Evolutionary conservation across 2,329 filamentous ascomycete species (phyloP).

Genomic region (Teratosphaeria gauchensis): DNA sequence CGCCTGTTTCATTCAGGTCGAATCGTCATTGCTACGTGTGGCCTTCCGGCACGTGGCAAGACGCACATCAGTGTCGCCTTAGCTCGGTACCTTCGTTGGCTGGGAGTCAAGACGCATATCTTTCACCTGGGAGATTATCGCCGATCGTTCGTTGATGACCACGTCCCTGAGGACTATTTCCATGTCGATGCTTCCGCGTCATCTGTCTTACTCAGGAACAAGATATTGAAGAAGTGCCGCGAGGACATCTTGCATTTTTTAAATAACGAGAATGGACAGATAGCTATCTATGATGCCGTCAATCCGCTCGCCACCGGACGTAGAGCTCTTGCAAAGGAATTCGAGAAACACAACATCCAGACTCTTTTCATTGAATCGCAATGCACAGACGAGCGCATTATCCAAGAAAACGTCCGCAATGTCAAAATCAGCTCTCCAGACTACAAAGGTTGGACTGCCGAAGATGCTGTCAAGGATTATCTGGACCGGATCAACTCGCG

Average conservation of each 20-base stretch:
- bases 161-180: conserved; percentile 95
- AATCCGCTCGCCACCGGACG: conserved; percentile 80
- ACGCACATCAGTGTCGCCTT: conserved; percentile 97
- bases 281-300: conserved; percentile 96
- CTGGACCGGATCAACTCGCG: conserved; percentile 80
- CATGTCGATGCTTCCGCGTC: conserved; percentile 87
- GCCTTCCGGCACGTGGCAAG: conserved; percentile 87
- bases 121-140: conserved; percentile 97
- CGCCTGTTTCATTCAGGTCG: conserved; percentile 93
- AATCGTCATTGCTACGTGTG: conserved; percentile 95
- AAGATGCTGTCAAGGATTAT: conserved; percentile 88
- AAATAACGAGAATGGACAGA: conserved; percentile 94
- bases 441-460: conserved; percentile 84
- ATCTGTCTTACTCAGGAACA: conserved; percentile 88
- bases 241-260: conserved; percentile 96
- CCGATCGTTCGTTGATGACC: conserved; percentile 75
- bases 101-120: conserved; percentile 95
- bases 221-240: conserved; percentile 93
- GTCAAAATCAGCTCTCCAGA: conserved; percentile 98
- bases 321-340: conserved; percentile 81
- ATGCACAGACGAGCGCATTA: conserved; percentile 85
- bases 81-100: conserved; percentile 88
- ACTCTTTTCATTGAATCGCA: conserved; percentile 95
- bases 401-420: conserved; percentile 91
- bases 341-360: conserved; percentile 93